phyloP scores from a whole-genome alignment of 768 basidiomycete species.

The Pleurotus tuber-regium region DNA sequence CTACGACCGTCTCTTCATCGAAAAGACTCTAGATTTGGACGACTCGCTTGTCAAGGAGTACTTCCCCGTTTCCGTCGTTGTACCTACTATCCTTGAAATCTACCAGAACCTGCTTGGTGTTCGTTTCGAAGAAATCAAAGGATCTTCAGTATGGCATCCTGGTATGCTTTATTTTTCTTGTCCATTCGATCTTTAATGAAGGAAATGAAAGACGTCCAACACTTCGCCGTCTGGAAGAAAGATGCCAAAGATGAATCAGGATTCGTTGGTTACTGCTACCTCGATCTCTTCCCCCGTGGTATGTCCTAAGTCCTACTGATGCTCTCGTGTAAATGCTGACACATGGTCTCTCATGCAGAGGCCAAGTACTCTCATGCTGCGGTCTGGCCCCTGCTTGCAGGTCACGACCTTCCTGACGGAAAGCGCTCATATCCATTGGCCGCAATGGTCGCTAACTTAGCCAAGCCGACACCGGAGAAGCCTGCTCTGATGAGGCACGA shows the following conservation, averaged over 20 bases:
- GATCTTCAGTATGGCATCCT: conserved; percentile 70
- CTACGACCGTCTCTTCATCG: conserved; percentile 64
- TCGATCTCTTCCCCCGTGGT: conserved; percentile 87
- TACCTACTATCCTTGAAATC: conserved; percentile 78
- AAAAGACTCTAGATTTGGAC: conserved; percentile 67
- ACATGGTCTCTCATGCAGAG: conserved; percentile 35
- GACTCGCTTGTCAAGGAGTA: conserved; percentile 84
- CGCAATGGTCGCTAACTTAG: conserved; percentile 90
- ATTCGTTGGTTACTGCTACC: conserved; percentile 84
- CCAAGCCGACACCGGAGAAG: conserved; percentile 77
- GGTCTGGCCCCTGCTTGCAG: conserved; percentile 74
- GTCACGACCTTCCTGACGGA: conserved; percentile 55
- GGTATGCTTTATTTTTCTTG: conserved; percentile 37
- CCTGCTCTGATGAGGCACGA: conserved; percentile 86
- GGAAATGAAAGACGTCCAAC: conserved; percentile 62
- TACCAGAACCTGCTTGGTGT: conserved; percentile 84
- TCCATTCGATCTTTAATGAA: neutral
- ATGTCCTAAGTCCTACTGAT: conserved; percentile 16
- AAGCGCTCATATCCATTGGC: conserved; percentile 69
- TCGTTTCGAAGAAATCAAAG: conserved; percentile 61
- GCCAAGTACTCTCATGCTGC: conserved; percentile 86
- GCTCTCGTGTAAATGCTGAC: neutral
- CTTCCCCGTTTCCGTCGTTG: conserved; percentile 83
- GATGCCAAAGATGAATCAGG: conserved; percentile 66
- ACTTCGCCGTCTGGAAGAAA: conserved; percentile 83